phyloP scores from a whole-genome alignment of 768 basidiomycete species.

The Mycena capillaripes region DNA sequence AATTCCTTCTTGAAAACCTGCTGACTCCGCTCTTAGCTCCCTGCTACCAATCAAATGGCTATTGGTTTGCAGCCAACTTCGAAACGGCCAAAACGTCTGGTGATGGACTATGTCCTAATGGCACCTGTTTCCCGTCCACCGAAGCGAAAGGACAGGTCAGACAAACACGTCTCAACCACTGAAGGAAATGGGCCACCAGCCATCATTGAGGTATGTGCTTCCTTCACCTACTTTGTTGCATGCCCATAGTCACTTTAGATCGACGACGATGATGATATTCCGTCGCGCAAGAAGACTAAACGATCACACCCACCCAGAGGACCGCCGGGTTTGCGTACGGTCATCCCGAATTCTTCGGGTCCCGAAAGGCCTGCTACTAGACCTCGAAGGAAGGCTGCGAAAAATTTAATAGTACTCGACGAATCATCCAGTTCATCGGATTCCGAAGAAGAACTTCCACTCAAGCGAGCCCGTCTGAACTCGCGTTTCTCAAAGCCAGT shows the following conservation, averaged over 20 bases:
- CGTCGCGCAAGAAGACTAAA: background rate
- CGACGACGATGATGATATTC: background rate
- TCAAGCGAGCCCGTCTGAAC: background rate
- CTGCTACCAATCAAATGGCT: background rate
- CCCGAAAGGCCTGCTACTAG: background rate
- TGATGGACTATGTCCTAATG: conserved; percentile 22
- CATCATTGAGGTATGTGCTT: background rate
- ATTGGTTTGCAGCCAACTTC: background rate
- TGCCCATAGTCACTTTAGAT: background rate
- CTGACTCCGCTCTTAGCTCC: conserved; percentile 10
- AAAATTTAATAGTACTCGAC: background rate
- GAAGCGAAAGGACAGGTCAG: conserved; percentile 13
- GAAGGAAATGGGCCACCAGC: background rate
- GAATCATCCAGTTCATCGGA: conserved; percentile 4
- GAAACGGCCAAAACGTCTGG: background rate
- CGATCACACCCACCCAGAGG: background rate
- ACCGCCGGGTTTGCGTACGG: background rate
- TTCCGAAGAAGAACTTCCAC: conserved; percentile 19
- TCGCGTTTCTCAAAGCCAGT: background rate
- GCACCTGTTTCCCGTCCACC: background rate
- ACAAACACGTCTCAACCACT: background rate
- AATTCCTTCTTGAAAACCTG: background rate
- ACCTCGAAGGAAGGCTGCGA: background rate
- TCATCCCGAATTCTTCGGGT: background rate
- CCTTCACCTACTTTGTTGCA: background rate